Percentiles rank a stretch among this genome's conserved stretches.
phyloP scores from a whole-genome alignment of 2,329 filamentous ascomycete species.

The Emericellopsis atlantica region DNA sequence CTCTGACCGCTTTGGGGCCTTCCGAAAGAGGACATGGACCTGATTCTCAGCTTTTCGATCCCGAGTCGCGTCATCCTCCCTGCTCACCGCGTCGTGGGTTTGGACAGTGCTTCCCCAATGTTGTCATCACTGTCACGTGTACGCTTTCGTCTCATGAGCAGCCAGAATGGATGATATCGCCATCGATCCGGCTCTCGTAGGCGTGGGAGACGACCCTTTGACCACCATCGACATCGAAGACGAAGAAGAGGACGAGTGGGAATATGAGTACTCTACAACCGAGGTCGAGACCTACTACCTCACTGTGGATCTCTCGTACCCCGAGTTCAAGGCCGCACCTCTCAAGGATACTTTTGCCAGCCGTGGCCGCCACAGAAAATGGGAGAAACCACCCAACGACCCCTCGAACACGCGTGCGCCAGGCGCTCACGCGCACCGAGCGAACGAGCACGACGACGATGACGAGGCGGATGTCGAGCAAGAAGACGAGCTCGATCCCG shows the following conservation, averaged over 20 bases:
- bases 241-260: slow-evolving; percentile 41
- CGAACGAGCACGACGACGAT: slow-evolving; percentile 2
- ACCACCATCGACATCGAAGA: slow-evolving; percentile 16
- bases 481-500: slow-evolving; percentile 5
- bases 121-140: too few relatives aligned
- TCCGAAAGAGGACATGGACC: not conserved
- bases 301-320: slow-evolving; percentile 49
- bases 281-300: slow-evolving; percentile 57
- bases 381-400: not conserved
- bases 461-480: slow-evolving; percentile 3
- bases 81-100: too few relatives aligned
- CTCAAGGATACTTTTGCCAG: too few relatives aligned
- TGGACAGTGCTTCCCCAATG: too few relatives aligned
- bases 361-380: slow-evolving; percentile 18
- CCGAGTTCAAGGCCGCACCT: slow-evolving; percentile 36
- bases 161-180: slow-evolving; percentile 10
- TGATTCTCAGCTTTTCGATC: not conserved
- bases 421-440: not conserved
- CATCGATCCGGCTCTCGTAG: slow-evolving; percentile 8
- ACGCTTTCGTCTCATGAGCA: not conserved
- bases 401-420: too few relatives aligned
- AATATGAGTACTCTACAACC: slow-evolving; percentile 53
- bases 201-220: not conserved
- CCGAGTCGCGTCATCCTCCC: too few relatives aligned
- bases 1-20: not conserved